Percentiles rank a stretch among this genome's conserved stretches.
These are phyloP conservation scores for Salix caprea DNA, from an alignment of 345 rosid genomes.

Conservation along the genomic window DNA sequence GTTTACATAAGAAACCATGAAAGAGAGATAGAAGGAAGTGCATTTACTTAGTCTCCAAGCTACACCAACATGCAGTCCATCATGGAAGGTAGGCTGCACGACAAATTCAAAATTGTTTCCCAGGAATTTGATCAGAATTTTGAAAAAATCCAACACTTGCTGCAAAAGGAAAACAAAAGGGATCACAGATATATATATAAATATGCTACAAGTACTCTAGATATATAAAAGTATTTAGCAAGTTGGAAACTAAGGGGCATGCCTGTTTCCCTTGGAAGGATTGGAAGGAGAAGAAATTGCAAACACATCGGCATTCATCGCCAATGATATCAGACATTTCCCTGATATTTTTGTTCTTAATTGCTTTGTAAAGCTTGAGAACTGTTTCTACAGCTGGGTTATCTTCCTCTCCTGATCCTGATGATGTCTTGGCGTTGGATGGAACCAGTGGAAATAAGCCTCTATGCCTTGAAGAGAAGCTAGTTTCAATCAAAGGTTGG, in stretches of 20 bases:
- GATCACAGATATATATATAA: not conserved
- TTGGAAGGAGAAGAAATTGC: constrained; percentile 50
- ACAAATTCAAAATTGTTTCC: constrained; percentile 55
- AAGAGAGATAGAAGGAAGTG: not conserved
- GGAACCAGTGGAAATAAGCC: constrained; percentile 8
- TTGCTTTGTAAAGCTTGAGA: constrained; percentile 48
- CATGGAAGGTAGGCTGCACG: constrained; percentile 49
- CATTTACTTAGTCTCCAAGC: constrained; percentile 58
- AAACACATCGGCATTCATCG: constrained; percentile 65
- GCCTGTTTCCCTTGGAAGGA: constrained; percentile 71
- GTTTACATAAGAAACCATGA: not conserved
- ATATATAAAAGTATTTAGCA: not conserved
- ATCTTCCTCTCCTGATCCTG: constrained; percentile 25
- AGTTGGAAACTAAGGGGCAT: not conserved
- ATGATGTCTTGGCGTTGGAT: constrained; percentile 16
- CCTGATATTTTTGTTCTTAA: constrained; percentile 38
- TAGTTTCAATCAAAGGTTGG: constrained; percentile 4
- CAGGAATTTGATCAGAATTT: constrained; percentile 39
- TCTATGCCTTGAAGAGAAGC: constrained; percentile 3
- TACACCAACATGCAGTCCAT: constrained; percentile 66
- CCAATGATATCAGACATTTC: constrained; percentile 55
- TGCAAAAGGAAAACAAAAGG: constrained; percentile 23
- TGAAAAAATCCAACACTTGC: constrained; percentile 72
- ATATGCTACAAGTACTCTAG: no score
- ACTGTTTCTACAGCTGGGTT: constrained; percentile 51